Percentiles rank a stretch among this genome's conserved stretches.
Conservation (phyloP, 768 basidiomycete genomes). For the Serendipita vermifera region DNA sequence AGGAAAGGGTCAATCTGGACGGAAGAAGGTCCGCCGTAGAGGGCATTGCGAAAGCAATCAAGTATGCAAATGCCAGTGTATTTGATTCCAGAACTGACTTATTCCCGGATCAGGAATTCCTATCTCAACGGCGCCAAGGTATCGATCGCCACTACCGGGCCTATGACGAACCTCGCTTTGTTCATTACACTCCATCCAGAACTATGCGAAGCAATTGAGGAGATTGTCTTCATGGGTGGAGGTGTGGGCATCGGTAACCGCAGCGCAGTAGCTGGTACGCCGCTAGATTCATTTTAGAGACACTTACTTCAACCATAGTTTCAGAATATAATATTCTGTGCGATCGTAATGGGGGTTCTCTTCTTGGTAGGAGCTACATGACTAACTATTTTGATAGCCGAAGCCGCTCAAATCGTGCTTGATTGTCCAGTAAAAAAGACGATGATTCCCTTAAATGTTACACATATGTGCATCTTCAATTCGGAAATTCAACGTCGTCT, state of each 20-base stretch:
- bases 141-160: conserved; percentile 62
- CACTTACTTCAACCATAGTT: neutral
- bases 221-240: conserved; percentile 86
- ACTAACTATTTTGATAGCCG: conserved; percentile 34
- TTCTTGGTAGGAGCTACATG: neutral
- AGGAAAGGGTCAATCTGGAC: neutral
- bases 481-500: conserved; percentile 38
- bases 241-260: conserved; percentile 74
- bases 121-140: conserved; percentile 39
- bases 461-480: conserved; percentile 72
- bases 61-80: conserved; percentile 2
- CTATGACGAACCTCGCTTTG: conserved; percentile 58
- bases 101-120: conserved; percentile 7
- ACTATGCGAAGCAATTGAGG: conserved; percentile 42
- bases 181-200: conserved; percentile 34
- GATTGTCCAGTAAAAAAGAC: conserved; percentile 50
- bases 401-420: conserved; percentile 72
- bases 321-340: conserved; percentile 70
- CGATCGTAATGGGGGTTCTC: conserved; percentile 49
- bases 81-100: neutral
- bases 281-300: too few species aligned
- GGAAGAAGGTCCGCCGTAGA: conserved; percentile 36
- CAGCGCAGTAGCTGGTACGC: conserved; percentile 43
- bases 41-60: conserved; percentile 48
- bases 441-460: conserved; percentile 83